These are phyloP conservation scores for Penicillium sp. DNA, from an alignment of 2,329 filamentous ascomycete genomes.

Conservation along the genomic window DNA sequence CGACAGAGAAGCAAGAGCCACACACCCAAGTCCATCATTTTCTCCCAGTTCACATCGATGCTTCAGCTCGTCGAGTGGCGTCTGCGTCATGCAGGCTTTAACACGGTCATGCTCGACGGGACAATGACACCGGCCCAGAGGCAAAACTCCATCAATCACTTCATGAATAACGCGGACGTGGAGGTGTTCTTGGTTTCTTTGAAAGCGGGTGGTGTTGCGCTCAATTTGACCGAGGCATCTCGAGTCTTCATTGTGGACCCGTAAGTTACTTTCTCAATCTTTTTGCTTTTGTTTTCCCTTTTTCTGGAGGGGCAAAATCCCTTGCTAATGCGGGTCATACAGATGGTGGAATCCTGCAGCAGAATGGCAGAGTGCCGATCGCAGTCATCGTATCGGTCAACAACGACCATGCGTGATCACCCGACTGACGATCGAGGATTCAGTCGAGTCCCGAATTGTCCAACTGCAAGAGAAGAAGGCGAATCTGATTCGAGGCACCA, in stretches of 20 bases:
- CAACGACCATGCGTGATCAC: slow-evolving; percentile 92
- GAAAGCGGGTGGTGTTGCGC: slow-evolving; percentile 92
- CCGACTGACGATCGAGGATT: slow-evolving; percentile 93
- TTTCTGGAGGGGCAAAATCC: neutral
- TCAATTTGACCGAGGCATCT: slow-evolving; percentile 94
- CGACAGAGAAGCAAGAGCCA: slow-evolving; percentile 89
- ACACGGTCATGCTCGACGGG: slow-evolving; percentile 96
- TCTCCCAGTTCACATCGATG: slow-evolving; percentile 97
- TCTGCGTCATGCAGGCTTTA: slow-evolving; percentile 92
- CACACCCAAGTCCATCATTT: slow-evolving; percentile 95
- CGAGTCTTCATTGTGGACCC: slow-evolving; percentile 96
- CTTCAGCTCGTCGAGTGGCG: slow-evolving; percentile 97
- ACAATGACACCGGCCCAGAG: slow-evolving; percentile 95
- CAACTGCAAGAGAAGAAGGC: slow-evolving; percentile 98
- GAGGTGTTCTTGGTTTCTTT: slow-evolving; percentile 96
- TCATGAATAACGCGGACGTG: slow-evolving; percentile 92
- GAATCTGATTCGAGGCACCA: slow-evolving; percentile 95
- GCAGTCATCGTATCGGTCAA: slow-evolving; percentile 94
- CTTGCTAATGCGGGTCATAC: slow-evolving; percentile 32
- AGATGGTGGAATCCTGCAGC: slow-evolving; percentile 99
- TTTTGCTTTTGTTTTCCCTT: neutral
- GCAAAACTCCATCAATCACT: slow-evolving; percentile 91
- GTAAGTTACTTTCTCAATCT: slow-evolving; percentile 59
- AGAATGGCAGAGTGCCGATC: slow-evolving; percentile 96
- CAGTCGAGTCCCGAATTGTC: slow-evolving; percentile 94